These are phyloP conservation scores for Sungouiozyma ichnusensis DNA, from an alignment of 805 yeast genomes.

Conservation along the genomic window DNA sequence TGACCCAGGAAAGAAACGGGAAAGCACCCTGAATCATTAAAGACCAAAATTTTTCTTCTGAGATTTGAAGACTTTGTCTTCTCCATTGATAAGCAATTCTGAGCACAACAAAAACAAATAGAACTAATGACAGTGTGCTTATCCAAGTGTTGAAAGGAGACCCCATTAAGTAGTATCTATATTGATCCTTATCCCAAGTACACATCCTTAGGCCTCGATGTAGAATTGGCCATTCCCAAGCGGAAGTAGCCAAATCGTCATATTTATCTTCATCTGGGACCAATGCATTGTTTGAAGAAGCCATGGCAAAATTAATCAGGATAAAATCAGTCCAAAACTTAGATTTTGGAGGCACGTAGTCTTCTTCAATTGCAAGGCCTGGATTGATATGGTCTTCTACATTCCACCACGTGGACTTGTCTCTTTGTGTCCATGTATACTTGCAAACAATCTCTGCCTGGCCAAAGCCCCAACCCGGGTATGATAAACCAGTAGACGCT, in stretches of 20 bases:
- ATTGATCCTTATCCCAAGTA: slow-evolving; percentile 48
- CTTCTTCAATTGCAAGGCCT: slow-evolving; percentile 43
- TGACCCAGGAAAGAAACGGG: slow-evolving; percentile 84
- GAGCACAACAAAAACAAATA: slow-evolving; percentile 35
- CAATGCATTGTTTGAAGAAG: slow-evolving; percentile 75
- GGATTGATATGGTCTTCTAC: slow-evolving; percentile 60
- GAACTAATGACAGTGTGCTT: slow-evolving; percentile 49
- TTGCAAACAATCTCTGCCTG: slow-evolving; percentile 94
- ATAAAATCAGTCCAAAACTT: slow-evolving; percentile 68
- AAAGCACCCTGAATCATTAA: slow-evolving; percentile 58
- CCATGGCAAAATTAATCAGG: slow-evolving; percentile 73
- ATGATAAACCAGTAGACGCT: slow-evolving; percentile 66
- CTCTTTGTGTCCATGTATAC: slow-evolving; percentile 53
- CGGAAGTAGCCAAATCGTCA: slow-evolving; percentile 59
- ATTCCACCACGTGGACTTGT: slow-evolving; percentile 85
- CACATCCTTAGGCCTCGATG: slow-evolving; percentile 67
- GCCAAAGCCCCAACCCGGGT: slow-evolving; percentile 96
- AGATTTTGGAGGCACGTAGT: slow-evolving; percentile 50
- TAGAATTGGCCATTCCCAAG: slow-evolving; percentile 88
- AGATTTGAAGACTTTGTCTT: slow-evolving; percentile 49
- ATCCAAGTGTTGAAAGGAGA: slow-evolving; percentile 75
- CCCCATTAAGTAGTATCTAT: slow-evolving; percentile 60
- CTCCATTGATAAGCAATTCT: slow-evolving; percentile 47
- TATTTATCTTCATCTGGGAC: slow-evolving; percentile 68
- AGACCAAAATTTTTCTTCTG: slow-evolving; percentile 31